Evolutionary conservation across 768 basidiomycete species (phyloP), one percentile per base, ranked within the genome.

Genomic region (Megacollybia marginata): DNA sequence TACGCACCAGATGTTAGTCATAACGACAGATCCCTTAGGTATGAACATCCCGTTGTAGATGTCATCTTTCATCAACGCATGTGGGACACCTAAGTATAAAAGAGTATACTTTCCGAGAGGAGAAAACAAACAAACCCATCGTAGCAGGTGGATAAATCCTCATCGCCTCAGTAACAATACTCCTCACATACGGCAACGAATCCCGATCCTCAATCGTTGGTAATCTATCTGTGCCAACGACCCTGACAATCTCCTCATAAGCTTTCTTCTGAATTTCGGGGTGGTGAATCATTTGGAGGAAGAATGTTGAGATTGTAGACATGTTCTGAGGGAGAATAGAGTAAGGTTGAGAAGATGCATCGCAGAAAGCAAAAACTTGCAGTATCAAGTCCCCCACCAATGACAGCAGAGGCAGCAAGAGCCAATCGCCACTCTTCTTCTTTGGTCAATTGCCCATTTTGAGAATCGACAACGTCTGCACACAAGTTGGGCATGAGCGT

Each of bases 11-110:
- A 57, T 40, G 35, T 57, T 58, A 4, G 54, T 47, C 15, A 57
- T 44, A 11, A 60, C 45, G 4, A 55, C 49, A 3, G 54, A 53
- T 15, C 65, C 64, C 42, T 62, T 61, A 0, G 69, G 69, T 20
- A 71, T 58, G 31, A 53, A 58, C 51, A 60, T 65, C 0, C 64
- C 67, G 2, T 55, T 47, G 48, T 65, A 68, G 9, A 61, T 52
- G 52, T 66, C 66, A 48, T 68, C 56, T 34, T 61, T 59, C 3
- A 52, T 57, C 1, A 55, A 47, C n/a, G 55, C 46, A 46, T 69
- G 69, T 3, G 64, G 57, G 10, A 52, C 6, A 16, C 47, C 49
- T 54, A 35, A 7, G 4, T 6, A 32, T 9, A 11, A 16, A 38
- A 11, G 16, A 18, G 15, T 32, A 34, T 19, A 33, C 10, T 11